Evolutionary conservation across 306 rosid species (phyloP), one percentile per base, ranked within the genome.

Genomic region (Sindora glabra): DNA sequence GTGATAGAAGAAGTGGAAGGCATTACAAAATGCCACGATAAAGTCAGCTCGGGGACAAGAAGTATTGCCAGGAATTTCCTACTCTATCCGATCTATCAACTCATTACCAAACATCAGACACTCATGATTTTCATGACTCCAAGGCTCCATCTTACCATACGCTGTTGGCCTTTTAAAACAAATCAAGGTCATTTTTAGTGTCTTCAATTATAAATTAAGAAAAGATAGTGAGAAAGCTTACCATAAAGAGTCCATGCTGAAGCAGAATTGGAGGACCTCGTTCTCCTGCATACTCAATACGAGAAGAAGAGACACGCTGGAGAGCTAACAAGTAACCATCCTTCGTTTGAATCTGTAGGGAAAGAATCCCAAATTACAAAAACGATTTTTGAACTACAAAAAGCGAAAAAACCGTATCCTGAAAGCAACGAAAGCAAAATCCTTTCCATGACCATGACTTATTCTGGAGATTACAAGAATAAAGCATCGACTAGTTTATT

Each of bases 181-280:
- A 29, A 29, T 2, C 3, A 26, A 26, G 6, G 6, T 2, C 6
- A 2, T 9, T 29, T 1, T 29, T 9, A 29, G 8, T 9, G 34
- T 4, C 8, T 29, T 29, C 34, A 21, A 3, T 6, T 45, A 60
- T 14, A 47, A 54, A 46, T 15, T 10, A 40, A 71, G 59, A 12
- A n/a, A 0, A 46, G 12, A 53, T 6, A 41, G 46, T 25, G 21
- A 13, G 71, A 56, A 46, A 40, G 21, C 27, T 81, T 36, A 86
- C 94, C 95, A 85, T 79, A 82, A 91, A 85, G 48, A 91, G 78
- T 1, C 98, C 98, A 63, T 91, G 98, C 67, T 63, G 86, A 59
- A 91, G 96, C 69, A 91, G 78, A 72, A 87, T 79, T 34, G 98
- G 95, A 59, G 85, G 86, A 23, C 88, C 84, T 21, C 64, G 72